A percentile compares a stretch with the other conserved stretches of the same genome.
These are phyloP conservation scores for Blastobotrys terrestris DNA, from an alignment of 805 yeast species.

Conservation along the genomic window DNA sequence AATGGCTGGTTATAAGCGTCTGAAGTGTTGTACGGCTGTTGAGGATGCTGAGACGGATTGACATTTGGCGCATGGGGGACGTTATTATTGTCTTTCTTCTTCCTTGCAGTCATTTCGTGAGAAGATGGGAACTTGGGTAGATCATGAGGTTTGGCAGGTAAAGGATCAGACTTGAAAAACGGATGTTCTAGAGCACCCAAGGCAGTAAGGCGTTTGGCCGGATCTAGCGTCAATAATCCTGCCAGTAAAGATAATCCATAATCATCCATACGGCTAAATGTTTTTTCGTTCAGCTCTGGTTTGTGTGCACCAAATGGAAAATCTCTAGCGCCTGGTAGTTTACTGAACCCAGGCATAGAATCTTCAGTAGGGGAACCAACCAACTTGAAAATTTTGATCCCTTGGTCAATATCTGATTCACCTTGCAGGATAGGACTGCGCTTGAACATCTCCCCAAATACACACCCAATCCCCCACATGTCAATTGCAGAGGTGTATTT, in stretches of 20 bases:
- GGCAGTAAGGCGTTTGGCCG: constrained; percentile 70
- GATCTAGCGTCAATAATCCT: constrained; percentile 63
- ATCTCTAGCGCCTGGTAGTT: constrained; percentile 45
- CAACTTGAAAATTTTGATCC: constrained; percentile 69
- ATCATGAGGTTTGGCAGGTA: constrained; percentile 48
- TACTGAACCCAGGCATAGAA: constrained; percentile 55
- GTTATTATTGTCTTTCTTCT: constrained; percentile 8
- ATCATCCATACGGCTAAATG: constrained; percentile 25
- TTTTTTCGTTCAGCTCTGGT: constrained; percentile 29
- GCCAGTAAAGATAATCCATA: constrained; percentile 39
- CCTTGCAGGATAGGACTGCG: constrained; percentile 83
- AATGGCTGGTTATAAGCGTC: not conserved
- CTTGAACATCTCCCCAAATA: constrained; percentile 83
- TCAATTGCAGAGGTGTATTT: constrained; percentile 91
- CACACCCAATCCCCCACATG: constrained; percentile 97
- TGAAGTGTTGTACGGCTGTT: not conserved
- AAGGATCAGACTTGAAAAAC: constrained; percentile 63
- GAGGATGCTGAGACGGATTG: constrained; percentile 5
- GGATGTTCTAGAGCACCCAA: constrained; percentile 63
- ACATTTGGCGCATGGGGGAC: constrained; percentile 13
- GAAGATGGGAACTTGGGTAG: constrained; percentile 77
- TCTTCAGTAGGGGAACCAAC: constrained; percentile 70
- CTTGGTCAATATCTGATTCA: constrained; percentile 79
- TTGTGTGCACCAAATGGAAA: constrained; percentile 19
- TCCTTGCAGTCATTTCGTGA: constrained; percentile 66